Base-by-base conservation (phyloP, 1,284 basidiomycete species). In the Trichosporon sp. region DNA sequence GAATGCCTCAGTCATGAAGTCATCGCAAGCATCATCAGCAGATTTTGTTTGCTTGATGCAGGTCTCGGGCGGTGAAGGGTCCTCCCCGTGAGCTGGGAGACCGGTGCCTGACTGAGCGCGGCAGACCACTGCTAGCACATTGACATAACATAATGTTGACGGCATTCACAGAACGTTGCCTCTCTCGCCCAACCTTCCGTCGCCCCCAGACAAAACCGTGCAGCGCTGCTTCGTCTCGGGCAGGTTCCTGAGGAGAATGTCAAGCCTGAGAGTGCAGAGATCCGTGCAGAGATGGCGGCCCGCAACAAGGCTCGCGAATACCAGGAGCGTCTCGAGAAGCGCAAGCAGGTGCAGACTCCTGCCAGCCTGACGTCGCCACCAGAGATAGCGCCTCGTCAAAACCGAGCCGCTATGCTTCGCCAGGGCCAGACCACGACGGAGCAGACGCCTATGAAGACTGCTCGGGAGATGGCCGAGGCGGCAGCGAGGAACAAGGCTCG, bases 131-230 rank as follows among this genome's bases (percentile, higher is more conserved):
- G 16, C 32, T 63, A 63, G 26, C 59, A 37, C 8, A 37, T 35
- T 14, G 31, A 31, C 31, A n/a, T 63, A 35, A 37, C 59, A 56
- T 31, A 48, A 35, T 10, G 68, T 64, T 68, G 68, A 63, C 59
- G 59, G 32, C 59, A 63, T 37, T 35, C 26, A 26, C 26, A 81
- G 80, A 76, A 73, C 26, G 75, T 81, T 37, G 70, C 76, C 2
- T 78, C 79, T 0, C 74, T 81, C 3, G 76, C 79, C 1, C 66
- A 72, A n/a, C 80, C 80, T 1, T 59, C 70, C 1, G 40, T 79
- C 19, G 68, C 72, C 11, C 80, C 80, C 7, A 66, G 78, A 10
- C 74, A 67, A 8, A 80, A 75, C 43, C 76, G 76, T 63, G 54
- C 78, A 6, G 77, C 77, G 2, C 73, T 77, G 56, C 78, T 80